A percentile compares a stretch with the other conserved stretches of the same genome.
Conservation (phyloP, 352 stramenopile genomes). For the Pythium utonaiense region DNA sequence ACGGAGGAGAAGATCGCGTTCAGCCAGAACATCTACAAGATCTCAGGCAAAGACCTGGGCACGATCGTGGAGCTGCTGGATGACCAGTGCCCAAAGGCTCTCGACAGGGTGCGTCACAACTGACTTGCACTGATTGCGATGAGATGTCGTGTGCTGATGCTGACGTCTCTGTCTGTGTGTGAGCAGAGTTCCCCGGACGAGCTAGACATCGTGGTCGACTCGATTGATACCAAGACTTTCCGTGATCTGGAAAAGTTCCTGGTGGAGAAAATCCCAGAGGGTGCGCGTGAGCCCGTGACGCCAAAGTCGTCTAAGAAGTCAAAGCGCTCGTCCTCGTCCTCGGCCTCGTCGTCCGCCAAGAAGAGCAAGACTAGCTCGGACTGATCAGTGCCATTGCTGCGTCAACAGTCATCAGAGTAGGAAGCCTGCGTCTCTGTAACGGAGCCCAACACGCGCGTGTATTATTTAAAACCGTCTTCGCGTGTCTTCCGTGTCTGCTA, state of each 20-base stretch:
- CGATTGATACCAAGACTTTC: conserved; percentile 88
- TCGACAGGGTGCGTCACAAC: conserved; percentile 62
- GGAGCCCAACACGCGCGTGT: conserved; percentile 2
- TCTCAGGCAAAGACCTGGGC: conserved; percentile 65
- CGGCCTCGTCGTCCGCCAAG: conserved; percentile 36
- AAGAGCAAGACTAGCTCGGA: conserved; percentile 48
- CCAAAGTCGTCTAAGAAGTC: conserved; percentile 52
- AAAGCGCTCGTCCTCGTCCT: conserved; percentile 23
- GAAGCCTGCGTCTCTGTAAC: background rate
- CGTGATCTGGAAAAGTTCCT: conserved; percentile 81
- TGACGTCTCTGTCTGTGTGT: background rate
- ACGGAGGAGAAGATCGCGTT: conserved; percentile 84
- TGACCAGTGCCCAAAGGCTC: conserved; percentile 78
- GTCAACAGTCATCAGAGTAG: background rate
- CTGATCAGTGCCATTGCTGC: background rate
- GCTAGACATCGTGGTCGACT: conserved; percentile 86
- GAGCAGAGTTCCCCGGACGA: conserved; percentile 75
- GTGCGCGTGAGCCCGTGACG: conserved; percentile 59
- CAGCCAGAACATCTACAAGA: conserved; percentile 89
- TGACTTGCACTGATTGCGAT: too few relatives aligned
- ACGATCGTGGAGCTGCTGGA: conserved; percentile 80
- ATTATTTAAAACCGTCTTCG: conserved; percentile 7
- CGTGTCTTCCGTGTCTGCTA: background rate
- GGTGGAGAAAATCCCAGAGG: conserved; percentile 65
- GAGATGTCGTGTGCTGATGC: conserved; percentile 8